Evolutionary conservation across 768 basidiomycete species (phyloP).

Genomic region (Serendipita sp.): DNA sequence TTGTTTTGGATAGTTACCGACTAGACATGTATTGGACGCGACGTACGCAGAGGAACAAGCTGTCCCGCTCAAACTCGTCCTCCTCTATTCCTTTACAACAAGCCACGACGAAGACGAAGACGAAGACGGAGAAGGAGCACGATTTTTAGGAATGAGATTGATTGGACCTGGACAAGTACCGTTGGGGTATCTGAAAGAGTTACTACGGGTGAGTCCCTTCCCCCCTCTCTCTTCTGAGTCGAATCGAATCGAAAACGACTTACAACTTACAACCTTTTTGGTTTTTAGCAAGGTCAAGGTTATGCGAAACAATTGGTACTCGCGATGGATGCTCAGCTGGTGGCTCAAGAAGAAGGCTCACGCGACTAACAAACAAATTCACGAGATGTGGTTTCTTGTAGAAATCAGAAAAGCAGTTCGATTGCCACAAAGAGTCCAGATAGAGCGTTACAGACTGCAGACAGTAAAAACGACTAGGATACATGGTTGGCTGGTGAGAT

Average conservation of each 20-base stretch:
- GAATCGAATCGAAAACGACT: not conserved
- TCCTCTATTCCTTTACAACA: slow-evolving; percentile 45
- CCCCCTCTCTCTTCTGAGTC: not conserved
- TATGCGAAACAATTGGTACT: slow-evolving; percentile 42
- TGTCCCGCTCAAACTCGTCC: slow-evolving; percentile 40
- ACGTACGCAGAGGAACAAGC: slow-evolving; percentile 55
- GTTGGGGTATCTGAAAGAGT: slow-evolving; percentile 29
- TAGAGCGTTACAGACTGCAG: no score
- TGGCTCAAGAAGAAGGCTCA: no score
- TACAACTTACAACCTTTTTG: not conserved
- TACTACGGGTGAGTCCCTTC: slow-evolving; percentile 35
- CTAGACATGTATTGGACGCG: slow-evolving; percentile 59
- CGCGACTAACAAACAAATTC: no score
- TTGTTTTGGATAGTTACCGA: slow-evolving; percentile 32
- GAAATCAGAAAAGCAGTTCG: no score
- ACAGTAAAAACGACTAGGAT: no score
- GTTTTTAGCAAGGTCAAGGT: slow-evolving; percentile 44
- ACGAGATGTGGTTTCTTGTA: no score
- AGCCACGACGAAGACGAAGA: no score
- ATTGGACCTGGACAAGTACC: slow-evolving; percentile 47
- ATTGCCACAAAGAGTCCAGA: no score
- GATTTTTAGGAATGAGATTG: slow-evolving; percentile 46
- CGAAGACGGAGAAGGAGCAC: slow-evolving; percentile 17
- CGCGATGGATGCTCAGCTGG: slow-evolving; percentile 30
- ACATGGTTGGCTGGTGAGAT: no score